Evolutionary conservation across 257 asterid genomes (phyloP).

Genomic region (Solanum medicagineum): DNA sequence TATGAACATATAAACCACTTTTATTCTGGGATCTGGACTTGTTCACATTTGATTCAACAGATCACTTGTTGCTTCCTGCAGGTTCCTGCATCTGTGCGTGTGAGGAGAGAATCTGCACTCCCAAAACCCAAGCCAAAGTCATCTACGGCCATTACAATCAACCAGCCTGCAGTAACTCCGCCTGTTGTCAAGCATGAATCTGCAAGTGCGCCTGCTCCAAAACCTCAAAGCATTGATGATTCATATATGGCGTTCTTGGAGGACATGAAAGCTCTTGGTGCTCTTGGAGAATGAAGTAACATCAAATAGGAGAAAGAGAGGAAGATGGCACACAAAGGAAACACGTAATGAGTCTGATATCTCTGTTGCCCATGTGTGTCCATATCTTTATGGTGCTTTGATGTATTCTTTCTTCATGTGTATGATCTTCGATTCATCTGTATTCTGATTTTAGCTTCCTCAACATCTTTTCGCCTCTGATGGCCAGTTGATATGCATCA

Average conservation of each 20-base stretch:
- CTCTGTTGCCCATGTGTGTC: neutral
- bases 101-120: constrained; percentile 62
- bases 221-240: constrained; percentile 77
- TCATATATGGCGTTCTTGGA: constrained; percentile 78
- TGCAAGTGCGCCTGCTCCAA: constrained; percentile 24
- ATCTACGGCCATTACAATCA: constrained; percentile 11
- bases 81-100: constrained; percentile 95
- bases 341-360: neutral
- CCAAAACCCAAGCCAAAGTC: constrained; percentile 49
- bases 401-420: neutral
- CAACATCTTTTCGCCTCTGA: neutral
- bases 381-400: neutral
- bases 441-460: neutral
- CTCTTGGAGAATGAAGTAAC: constrained; percentile 35
- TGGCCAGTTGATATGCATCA: neutral
- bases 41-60: neutral
- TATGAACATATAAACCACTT: neutral
- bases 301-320: neutral
- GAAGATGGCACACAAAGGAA: neutral
- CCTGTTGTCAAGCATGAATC: constrained; percentile 33
- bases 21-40: neutral
- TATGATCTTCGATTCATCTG: neutral
- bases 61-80: constrained; percentile 9
- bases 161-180: constrained; percentile 31
- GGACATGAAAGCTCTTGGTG: constrained; percentile 95